Evolutionary conservation across 768 basidiomycete species (phyloP).

Genomic region (Favolaschia claudopus): DNA sequence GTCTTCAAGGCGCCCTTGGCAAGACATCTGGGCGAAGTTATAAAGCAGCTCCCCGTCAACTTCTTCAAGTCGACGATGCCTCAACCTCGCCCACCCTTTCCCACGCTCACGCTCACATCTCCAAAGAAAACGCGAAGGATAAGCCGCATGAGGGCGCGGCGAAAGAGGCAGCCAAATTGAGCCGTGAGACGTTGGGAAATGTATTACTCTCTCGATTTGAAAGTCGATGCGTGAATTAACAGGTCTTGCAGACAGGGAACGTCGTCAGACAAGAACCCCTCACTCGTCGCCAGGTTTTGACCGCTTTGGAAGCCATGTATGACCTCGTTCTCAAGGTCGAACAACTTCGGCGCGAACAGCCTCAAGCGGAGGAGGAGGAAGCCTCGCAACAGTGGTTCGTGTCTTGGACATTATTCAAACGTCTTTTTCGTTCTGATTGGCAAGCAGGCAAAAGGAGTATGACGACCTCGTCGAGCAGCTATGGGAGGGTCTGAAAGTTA

Average conservation of each 20-base stretch:
- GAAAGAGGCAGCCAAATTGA: conserved; percentile 77
- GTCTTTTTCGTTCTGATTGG: not conserved
- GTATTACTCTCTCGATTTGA: conserved; percentile 37
- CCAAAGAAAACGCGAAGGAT: conserved; percentile 57
- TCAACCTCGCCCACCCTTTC: conserved; percentile 54
- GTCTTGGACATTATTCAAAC: conserved; percentile 29
- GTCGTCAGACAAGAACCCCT: conserved; percentile 77
- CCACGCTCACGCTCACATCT: conserved; percentile 58
- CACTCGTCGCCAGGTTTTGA: conserved; percentile 77
- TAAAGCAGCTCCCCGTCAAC: conserved; percentile 95
- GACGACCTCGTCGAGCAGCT: conserved; percentile 68
- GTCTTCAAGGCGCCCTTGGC: conserved; percentile 91
- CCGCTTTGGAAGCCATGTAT: conserved; percentile 84
- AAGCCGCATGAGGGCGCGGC: conserved; percentile 62
- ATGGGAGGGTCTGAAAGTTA: conserved; percentile 86
- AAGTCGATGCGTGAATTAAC: not conserved
- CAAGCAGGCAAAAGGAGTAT: conserved; percentile 63
- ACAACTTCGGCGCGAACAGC: conserved; percentile 83
- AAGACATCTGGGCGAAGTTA: conserved; percentile 94
- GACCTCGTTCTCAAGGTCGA: conserved; percentile 86
- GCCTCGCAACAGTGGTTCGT: conserved; percentile 53
- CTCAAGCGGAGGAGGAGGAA: conserved; percentile 66
- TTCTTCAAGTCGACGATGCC: conserved; percentile 84
- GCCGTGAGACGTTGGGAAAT: conserved; percentile 73
- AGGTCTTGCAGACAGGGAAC: conserved; percentile 58